These are phyloP conservation scores for Musa balbisiana DNA, from an alignment of 202 grass and related monocot genomes.

Conservation along the genomic window DNA sequence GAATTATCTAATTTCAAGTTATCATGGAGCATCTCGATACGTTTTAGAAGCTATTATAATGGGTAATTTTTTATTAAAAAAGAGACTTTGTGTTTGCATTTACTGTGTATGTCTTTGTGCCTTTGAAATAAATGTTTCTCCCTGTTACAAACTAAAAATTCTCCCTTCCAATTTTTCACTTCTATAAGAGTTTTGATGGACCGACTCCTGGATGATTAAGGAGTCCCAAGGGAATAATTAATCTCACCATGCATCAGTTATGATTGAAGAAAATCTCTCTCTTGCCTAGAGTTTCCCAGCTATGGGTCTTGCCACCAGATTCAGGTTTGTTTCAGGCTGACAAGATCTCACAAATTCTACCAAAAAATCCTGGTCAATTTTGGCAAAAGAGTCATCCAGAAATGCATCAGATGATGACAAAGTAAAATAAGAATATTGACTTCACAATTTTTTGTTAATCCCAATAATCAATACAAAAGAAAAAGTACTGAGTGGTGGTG, in stretches of 20 bases:
- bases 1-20: no score
- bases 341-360: not conserved
- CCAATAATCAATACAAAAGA: no score
- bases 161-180: not conserved
- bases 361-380: not conserved
- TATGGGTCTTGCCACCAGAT: not conserved
- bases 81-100: not conserved
- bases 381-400: not conserved
- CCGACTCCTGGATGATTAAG: not conserved
- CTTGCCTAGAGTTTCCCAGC: not conserved
- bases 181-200: not conserved
- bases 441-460: no score
- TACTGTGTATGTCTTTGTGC: not conserved
- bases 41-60: no score
- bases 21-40: no score
- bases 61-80: no score
- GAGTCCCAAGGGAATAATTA: not conserved
- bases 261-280: not conserved
- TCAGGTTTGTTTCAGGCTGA: not conserved
- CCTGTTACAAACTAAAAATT: not conserved
- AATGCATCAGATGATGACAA: not conserved
- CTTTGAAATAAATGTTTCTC: not conserved
- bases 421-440: not conserved
- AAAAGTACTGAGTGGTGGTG: no score
- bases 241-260: not conserved